Evolutionary conservation across 208 protist genomes (phyloP).

Genomic region (Leishmania guyanensis): DNA sequence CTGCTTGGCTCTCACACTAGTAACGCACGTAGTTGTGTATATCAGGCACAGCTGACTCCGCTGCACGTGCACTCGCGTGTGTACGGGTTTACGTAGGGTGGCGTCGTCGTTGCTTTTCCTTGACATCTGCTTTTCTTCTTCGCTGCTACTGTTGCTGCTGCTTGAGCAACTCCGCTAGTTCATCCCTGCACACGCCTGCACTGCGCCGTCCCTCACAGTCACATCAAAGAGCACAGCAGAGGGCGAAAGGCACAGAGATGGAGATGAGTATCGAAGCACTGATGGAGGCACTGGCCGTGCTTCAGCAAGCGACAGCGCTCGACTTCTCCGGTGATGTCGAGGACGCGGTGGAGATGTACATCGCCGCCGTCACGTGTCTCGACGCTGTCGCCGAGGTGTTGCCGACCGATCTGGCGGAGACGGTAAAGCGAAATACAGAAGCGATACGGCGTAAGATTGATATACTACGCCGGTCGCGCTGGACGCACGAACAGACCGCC

Average conservation of each 20-base stretch:
- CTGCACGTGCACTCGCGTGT: constrained; percentile 2
- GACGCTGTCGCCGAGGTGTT: constrained; percentile 53
- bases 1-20: background rate
- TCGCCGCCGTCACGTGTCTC: constrained; percentile 48
- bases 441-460: constrained; percentile 67
- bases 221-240: background rate
- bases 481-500: constrained; percentile 40
- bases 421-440: constrained; percentile 54
- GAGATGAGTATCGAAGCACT: constrained; percentile 49
- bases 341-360: constrained; percentile 76
- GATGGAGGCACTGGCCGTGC: constrained; percentile 62
- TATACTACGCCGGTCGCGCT: constrained; percentile 49
- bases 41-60: background rate
- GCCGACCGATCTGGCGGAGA: constrained; percentile 48
- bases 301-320: constrained; percentile 74
- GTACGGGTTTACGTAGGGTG: background rate
- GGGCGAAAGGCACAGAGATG: constrained; percentile 6
- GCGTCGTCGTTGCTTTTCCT: background rate
- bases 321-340: constrained; percentile 59
- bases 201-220: background rate
- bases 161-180: background rate
- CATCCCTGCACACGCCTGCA: background rate
- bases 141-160: background rate
- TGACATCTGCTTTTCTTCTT: background rate
- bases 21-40: background rate